Evolutionary conservation across 495 filamentous ascomycete species (phyloP), one percentile per base, ranked within the genome.

Genomic region (Glonium stellatum): DNA sequence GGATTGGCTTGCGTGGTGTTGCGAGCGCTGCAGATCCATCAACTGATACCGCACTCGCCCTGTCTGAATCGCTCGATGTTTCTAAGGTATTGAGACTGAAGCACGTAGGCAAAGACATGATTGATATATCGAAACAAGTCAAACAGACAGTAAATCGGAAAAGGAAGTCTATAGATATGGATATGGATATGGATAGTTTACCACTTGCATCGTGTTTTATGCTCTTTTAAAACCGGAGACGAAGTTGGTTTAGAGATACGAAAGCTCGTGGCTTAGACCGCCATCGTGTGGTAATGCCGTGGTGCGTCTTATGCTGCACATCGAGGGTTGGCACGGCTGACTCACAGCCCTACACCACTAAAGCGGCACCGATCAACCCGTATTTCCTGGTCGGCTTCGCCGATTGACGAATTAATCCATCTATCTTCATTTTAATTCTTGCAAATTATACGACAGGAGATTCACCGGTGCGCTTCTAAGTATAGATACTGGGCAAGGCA

Each of bases 1-100:
- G 67, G 23, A 69, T 67, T 3, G 67, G 64, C 37, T 65, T 67
- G 51, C 65, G 64, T 51, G 65, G 65, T 22, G 53, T 57, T 36
- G 37, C 35, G 39, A 60, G 53, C n/a, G 55, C 6, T 18, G 37
- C 18, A 44, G 51, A 54, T 35, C 55, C 64, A 39, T 52, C 27
- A 42, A 59, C 49, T 10, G 59, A 57, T 3, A 27, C 11, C 8
- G 48, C 39, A 15, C 53, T 59, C 36, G 64, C 59, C 0, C 18
- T 44, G 18, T 44, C 39, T 13, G 64, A 67, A 34, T 62, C 56
- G 48, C 64, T 67, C 21, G 64, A 63, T 15, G 53, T 39, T 12
- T 59, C 59, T 12, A 57, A 62, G n/a, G 12, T 56, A 21, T 23
- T 46, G 31, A 59, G 59, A 55, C 37, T 18, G 18, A 11, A 44